Evolutionary conservation across 1,284 basidiomycete genomes (phyloP).

Genomic region (Sparassis latifolia): DNA sequence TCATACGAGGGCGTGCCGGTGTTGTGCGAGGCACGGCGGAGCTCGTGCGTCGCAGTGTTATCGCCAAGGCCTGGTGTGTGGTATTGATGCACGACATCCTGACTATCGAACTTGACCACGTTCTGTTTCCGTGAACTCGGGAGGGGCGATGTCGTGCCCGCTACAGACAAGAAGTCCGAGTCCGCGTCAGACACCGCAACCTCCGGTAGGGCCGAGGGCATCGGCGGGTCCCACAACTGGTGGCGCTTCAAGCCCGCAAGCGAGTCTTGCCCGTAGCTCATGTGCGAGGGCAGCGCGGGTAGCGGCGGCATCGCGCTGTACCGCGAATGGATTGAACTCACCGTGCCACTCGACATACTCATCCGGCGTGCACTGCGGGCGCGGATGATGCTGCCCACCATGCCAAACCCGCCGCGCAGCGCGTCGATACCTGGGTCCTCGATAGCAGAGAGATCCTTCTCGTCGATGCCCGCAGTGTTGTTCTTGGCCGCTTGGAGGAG

Average conservation of each 20-base stretch:
- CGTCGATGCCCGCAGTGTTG: conserved; percentile 56
- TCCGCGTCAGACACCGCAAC: conserved; percentile 12
- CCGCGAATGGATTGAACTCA: conserved; percentile 21
- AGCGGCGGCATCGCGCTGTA: conserved; percentile 13
- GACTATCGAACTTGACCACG: conserved; percentile 68
- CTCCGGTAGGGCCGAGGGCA: conserved; percentile 27
- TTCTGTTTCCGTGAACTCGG: conserved; percentile 38
- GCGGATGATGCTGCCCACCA: conserved; percentile 85
- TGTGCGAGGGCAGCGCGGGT: conserved; percentile 1
- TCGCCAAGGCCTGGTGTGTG: conserved; percentile 38
- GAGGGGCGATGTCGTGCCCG: conserved; percentile 21
- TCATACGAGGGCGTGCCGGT: conserved; percentile 7
- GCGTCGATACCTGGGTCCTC: conserved; percentile 87
- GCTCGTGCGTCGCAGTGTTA: conserved; percentile 46
- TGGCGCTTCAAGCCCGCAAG: conserved; percentile 57
- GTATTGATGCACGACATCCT: conserved; percentile 72
- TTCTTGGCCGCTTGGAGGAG: conserved; percentile 72
- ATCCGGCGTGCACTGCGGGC: conserved; percentile 62
- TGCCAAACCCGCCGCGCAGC: conserved; percentile 83
- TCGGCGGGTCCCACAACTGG: conserved; percentile 75
- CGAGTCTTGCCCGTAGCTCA: conserved; percentile 11
- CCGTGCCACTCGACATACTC: conserved; percentile 47
- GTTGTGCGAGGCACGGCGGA: conserved; percentile 25
- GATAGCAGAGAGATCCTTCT: conserved; percentile 46
- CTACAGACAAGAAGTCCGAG: conserved; percentile 21